Conservation (phyloP, 306 rosid genomes). For the Sphenostylis stenocarpa region DNA sequence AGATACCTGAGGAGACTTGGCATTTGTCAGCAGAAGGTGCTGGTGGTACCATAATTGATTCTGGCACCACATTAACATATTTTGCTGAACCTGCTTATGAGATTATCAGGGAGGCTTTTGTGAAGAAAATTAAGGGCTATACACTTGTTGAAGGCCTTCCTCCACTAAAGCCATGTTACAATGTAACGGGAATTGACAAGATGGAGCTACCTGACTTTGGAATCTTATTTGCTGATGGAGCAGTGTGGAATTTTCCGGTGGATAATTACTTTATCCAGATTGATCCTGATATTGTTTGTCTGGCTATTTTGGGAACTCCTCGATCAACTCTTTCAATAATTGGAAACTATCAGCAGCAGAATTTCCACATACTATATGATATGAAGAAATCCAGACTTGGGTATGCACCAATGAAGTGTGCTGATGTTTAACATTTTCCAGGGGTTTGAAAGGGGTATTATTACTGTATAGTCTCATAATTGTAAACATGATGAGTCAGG, state of each 20-base stretch:
- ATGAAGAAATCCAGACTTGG: constrained; percentile 87
- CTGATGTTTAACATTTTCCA: constrained; percentile 57
- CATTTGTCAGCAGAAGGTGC: constrained; percentile 57
- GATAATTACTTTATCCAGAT: constrained; percentile 87
- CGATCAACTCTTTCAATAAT: constrained; percentile 73
- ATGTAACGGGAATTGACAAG: constrained; percentile 79
- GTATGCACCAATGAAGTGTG: constrained; percentile 85
- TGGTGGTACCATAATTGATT: constrained; percentile 95
- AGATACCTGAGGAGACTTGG: constrained; percentile 84
- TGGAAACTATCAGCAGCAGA: constrained; percentile 98
- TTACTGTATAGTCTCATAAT: constrained; percentile 28
- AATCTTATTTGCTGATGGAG: constrained; percentile 77
- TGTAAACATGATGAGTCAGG: constrained; percentile 42
- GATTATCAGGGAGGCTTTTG: constrained; percentile 67
- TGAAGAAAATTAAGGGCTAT: constrained; percentile 62
- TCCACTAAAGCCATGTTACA: constrained; percentile 80
- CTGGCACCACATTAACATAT: constrained; percentile 93
- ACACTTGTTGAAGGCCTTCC: constrained; percentile 57
- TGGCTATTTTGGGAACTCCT: constrained; percentile 83
- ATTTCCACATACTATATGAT: constrained; percentile 84
- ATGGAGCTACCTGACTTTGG: constrained; percentile 78
- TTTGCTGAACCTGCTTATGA: constrained; percentile 85
- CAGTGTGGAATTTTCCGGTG: constrained; percentile 87
- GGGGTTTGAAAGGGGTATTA: background rate
- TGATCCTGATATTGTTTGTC: constrained; percentile 68